phyloP scores from a whole-genome alignment of 345 rosid species.

The Acer yangbiense region DNA sequence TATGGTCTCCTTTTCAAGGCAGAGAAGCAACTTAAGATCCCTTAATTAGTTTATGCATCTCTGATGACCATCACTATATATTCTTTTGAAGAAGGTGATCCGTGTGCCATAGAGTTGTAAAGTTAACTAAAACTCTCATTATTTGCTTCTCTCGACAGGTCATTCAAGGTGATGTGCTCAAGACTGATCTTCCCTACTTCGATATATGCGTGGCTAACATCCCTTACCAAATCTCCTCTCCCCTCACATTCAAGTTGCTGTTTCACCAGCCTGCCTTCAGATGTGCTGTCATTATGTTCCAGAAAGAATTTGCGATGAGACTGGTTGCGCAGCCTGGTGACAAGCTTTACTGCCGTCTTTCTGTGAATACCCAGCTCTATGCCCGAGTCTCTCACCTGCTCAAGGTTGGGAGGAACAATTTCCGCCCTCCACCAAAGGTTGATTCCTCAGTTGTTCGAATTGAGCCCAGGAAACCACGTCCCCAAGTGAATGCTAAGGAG shows the following conservation, averaged over 20 bases:
- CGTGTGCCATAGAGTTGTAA: neutral
- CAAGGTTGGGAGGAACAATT: slow-evolving; percentile 93
- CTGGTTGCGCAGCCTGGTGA: slow-evolving; percentile 91
- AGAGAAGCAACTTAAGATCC: neutral
- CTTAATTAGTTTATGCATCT: neutral
- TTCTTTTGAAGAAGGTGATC: neutral
- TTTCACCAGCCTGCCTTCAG: slow-evolving; percentile 79
- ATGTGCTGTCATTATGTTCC: slow-evolving; percentile 92
- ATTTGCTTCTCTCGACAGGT: slow-evolving; percentile 41
- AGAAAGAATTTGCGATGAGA: slow-evolving; percentile 93
- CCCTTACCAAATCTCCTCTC: slow-evolving; percentile 92
- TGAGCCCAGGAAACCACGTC: slow-evolving; percentile 77
- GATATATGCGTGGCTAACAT: slow-evolving; percentile 94
- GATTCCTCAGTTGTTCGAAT: slow-evolving; percentile 94
- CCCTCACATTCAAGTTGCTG: slow-evolving; percentile 81
- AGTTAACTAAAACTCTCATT: neutral
- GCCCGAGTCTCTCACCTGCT: slow-evolving; percentile 90
- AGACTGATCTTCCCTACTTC: slow-evolving; percentile 83
- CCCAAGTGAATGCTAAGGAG: slow-evolving; percentile 66
- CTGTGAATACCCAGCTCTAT: slow-evolving; percentile 80
- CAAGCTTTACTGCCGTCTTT: slow-evolving; percentile 77
- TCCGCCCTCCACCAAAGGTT: slow-evolving; percentile 93
- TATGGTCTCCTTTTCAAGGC: neutral
- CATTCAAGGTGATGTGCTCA: slow-evolving; percentile 88
- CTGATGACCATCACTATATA: neutral